Evolutionary conservation across 257 asterid species (phyloP).

Genomic region (Gentiana macrophylla): DNA sequence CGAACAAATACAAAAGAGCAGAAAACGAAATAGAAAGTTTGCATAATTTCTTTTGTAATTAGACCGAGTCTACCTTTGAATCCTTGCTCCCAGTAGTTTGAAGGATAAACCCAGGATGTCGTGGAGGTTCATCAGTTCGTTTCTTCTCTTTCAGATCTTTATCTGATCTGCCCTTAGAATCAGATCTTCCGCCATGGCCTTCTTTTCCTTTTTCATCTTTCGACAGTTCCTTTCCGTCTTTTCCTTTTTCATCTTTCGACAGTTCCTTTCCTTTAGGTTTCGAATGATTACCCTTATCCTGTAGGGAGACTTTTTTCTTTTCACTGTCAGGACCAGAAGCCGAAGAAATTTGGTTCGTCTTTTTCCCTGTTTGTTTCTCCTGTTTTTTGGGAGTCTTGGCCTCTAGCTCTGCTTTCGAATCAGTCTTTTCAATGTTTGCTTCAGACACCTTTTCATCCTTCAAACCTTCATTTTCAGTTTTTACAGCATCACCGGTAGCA

Average conservation of each 20-base stretch:
- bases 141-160: slow-evolving; percentile 47
- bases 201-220: slow-evolving; percentile 40
- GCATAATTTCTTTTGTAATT: neutral
- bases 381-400: slow-evolving; percentile 14
- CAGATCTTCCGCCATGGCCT: slow-evolving; percentile 27
- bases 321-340: slow-evolving; percentile 23
- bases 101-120: slow-evolving; percentile 84
- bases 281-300: slow-evolving; percentile 24
- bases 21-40: neutral
- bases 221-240: slow-evolving; percentile 33
- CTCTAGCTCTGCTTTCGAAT: slow-evolving; percentile 20
- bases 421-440: slow-evolving; percentile 15
- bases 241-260: slow-evolving; percentile 37
- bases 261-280: slow-evolving; percentile 34
- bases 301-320: slow-evolving; percentile 24
- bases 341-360: slow-evolving; percentile 29
- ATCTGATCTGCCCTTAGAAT: slow-evolving; percentile 31
- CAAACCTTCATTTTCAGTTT: slow-evolving; percentile 17
- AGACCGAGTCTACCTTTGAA: slow-evolving; percentile 48
- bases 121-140: slow-evolving; percentile 58
- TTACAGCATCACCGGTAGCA: slow-evolving; percentile 22
- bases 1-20: slow-evolving; percentile 3
- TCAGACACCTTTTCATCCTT: slow-evolving; percentile 26
- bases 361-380: slow-evolving; percentile 34
- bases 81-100: slow-evolving; percentile 63